These are phyloP conservation scores for Nannizziopsis barbatae DNA, from an alignment of 2,329 filamentous ascomycete species.

Conservation along the genomic window DNA sequence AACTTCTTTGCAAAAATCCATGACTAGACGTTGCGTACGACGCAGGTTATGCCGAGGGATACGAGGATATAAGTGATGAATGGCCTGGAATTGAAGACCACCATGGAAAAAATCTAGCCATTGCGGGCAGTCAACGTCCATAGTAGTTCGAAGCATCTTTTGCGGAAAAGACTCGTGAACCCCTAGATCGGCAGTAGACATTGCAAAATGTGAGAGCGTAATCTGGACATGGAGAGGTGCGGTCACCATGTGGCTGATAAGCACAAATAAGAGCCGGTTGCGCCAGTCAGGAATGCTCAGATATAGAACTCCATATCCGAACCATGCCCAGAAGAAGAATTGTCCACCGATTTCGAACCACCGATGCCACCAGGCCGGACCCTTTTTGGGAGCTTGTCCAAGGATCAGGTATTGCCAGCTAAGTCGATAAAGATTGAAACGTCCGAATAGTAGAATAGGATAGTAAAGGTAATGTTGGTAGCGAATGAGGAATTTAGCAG, in stretches of 20 bases:
- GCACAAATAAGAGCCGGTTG: constrained; percentile 60
- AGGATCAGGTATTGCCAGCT: constrained; percentile 67
- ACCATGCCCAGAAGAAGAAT: constrained; percentile 75
- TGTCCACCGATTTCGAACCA: constrained; percentile 69
- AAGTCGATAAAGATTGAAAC: constrained; percentile 76
- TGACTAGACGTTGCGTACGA: constrained; percentile 59
- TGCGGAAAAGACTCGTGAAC: constrained; percentile 78
- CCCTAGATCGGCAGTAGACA: constrained; percentile 81
- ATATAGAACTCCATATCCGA: constrained; percentile 72
- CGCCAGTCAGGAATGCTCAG: constrained; percentile 56
- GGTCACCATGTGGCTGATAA: constrained; percentile 70
- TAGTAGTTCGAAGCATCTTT: constrained; percentile 82
- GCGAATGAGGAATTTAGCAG: constrained; percentile 59
- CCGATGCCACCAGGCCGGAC: constrained; percentile 71
- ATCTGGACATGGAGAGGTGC: constrained; percentile 81
- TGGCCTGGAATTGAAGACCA: constrained; percentile 77
- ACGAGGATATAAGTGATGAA: constrained; percentile 75
- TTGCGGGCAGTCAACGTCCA: constrained; percentile 79
- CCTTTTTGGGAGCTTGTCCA: constrained; percentile 57
- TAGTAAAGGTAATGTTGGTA: constrained; percentile 78
- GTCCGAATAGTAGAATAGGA: constrained; percentile 63
- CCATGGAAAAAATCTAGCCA: constrained; percentile 89
- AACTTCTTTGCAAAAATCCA: constrained; percentile 71
- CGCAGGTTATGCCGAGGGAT: constrained; percentile 78
- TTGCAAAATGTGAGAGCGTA: constrained; percentile 82